phyloP scores from a whole-genome alignment of 2,329 filamentous ascomycete genomes.

The Xylaria hypoxylon region DNA sequence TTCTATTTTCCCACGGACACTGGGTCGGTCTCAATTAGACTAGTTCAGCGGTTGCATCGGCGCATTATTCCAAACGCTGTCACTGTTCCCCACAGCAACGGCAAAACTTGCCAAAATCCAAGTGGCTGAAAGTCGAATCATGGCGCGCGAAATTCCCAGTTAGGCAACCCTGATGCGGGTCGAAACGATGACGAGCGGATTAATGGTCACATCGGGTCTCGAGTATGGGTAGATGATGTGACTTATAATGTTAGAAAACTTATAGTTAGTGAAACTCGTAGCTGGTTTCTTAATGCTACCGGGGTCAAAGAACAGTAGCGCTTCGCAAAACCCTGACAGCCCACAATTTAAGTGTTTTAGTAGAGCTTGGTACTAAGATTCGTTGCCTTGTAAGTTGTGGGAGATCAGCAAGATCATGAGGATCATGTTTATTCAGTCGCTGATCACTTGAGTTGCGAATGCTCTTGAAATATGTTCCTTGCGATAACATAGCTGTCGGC shows the following conservation, averaged over 20 bases:
- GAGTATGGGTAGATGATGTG: constrained; percentile 24
- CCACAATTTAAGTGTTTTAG: constrained; percentile 24
- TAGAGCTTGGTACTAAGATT: constrained; percentile 2
- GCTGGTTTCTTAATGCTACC: constrained; percentile 16
- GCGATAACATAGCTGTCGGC: not conserved
- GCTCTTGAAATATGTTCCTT: not conserved
- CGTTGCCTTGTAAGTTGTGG: constrained; percentile 14
- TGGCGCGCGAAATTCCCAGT: constrained; percentile 7
- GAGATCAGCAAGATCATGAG: constrained; percentile 35
- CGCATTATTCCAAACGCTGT: not conserved
- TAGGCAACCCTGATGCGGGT: constrained; percentile 24
- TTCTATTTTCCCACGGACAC: constrained; percentile 3
- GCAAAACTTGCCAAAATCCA: constrained; percentile 21
- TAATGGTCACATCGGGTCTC: constrained; percentile 2
- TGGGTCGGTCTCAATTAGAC: not conserved
- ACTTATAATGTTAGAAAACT: constrained; percentile 18
- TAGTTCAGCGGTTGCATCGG: constrained; percentile 8
- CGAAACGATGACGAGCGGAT: constrained; percentile 25
- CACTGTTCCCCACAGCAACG: constrained; percentile 7
- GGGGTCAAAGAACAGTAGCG: not conserved
- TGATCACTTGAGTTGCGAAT: constrained; percentile 15
- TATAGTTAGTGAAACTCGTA: constrained; percentile 24
- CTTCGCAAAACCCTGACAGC: constrained; percentile 22
- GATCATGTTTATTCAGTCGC: constrained; percentile 19
- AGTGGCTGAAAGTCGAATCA: constrained; percentile 13